A percentile compares a stretch with the other conserved stretches of the same genome.
These are phyloP conservation scores for Phytophthora pistaciae DNA, from an alignment of 352 stramenopile species.

Conservation along the genomic window DNA sequence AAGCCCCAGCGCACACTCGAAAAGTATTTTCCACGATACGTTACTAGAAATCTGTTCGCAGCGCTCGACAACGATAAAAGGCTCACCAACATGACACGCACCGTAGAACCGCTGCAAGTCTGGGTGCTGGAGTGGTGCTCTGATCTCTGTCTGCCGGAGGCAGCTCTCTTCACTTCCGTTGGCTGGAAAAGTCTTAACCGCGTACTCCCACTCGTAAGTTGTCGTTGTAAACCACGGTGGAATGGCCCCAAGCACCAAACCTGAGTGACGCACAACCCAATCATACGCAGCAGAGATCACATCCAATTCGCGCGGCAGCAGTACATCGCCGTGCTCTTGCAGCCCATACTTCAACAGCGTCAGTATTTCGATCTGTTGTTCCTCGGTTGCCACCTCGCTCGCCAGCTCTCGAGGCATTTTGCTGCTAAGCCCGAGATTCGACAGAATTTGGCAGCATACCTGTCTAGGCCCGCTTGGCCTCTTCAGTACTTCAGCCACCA, in stretches of 20 bases:
- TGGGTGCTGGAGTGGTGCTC: constrained; percentile 20
- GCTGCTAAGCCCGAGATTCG: background rate
- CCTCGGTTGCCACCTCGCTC: constrained; percentile 12
- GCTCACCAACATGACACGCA: constrained; percentile 1
- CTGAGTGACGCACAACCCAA: background rate
- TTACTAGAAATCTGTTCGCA: background rate
- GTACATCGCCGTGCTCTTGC: constrained; percentile 2
- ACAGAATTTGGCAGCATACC: background rate
- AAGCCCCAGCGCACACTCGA: background rate
- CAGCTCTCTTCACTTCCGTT: constrained; percentile 2
- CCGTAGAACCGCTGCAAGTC: constrained; percentile 9
- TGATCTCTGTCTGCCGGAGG: background rate
- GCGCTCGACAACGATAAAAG: background rate
- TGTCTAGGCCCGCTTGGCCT: too few species aligned
- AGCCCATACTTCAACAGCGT: constrained; percentile 21
- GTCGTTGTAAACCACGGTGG: constrained; percentile 21
- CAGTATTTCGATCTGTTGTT: constrained; percentile 19
- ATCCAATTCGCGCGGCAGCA: constrained; percentile 10
- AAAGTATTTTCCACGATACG: background rate
- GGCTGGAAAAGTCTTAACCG: background rate
- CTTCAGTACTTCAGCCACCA: background rate
- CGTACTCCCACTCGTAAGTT: background rate
- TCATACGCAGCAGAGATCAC: constrained; percentile 16
- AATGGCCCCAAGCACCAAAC: constrained; percentile 11
- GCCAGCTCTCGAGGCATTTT: background rate